Conservation (phyloP, 2,329 filamentous ascomycete genomes). For the Fusarium concolor region DNA sequence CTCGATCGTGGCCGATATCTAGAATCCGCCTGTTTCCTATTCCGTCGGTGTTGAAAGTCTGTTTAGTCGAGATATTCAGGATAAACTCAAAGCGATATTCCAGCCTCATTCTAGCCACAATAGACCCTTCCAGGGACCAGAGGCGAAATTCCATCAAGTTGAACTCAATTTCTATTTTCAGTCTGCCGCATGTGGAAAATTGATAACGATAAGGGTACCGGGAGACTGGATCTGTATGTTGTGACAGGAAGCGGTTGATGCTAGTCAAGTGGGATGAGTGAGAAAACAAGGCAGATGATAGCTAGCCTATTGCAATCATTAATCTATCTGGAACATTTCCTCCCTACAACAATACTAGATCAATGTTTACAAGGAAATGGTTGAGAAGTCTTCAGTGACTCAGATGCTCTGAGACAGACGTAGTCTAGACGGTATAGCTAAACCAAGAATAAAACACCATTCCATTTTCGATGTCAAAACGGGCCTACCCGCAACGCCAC, state of each 20-base stretch:
- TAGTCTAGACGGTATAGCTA: background rate
- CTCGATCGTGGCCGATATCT: background rate
- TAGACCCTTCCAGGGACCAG: background rate
- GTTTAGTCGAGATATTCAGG: background rate
- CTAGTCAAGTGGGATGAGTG: background rate
- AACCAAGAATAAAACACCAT: background rate
- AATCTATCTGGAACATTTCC: background rate
- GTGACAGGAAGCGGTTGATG: background rate
- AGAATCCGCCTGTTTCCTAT: background rate
- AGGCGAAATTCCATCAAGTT: too few relatives aligned
- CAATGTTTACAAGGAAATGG: background rate
- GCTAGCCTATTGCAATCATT: background rate
- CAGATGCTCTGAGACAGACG: background rate
- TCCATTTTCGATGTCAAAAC: background rate
- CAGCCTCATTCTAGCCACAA: background rate
- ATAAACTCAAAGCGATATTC: background rate
- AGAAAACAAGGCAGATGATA: background rate
- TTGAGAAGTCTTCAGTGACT: background rate
- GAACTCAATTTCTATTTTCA: conserved; percentile 2
- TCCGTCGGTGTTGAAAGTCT: background rate
- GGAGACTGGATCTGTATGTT: background rate
- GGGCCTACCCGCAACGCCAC: conserved; percentile 14
- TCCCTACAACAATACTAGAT: background rate
- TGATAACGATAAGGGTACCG: background rate
- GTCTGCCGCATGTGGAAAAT: background rate